Evolutionary conservation across 2,329 filamentous ascomycete genomes (phyloP).

Genomic region (Trichophyton benhamiae): DNA sequence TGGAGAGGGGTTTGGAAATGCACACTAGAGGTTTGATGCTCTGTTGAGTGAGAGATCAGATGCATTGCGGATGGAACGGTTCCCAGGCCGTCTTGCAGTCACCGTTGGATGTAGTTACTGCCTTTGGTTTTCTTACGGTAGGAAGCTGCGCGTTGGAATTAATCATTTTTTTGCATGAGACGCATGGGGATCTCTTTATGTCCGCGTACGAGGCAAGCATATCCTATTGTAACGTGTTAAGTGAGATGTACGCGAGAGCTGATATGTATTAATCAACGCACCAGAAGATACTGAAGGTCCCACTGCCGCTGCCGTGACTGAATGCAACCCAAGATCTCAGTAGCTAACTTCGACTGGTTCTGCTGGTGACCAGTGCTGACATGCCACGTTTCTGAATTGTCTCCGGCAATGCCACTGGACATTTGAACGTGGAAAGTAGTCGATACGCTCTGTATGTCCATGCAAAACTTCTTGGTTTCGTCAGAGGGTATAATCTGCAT

Average conservation of each 20-base stretch:
- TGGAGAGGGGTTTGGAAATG: background rate
- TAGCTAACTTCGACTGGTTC: constrained; percentile 25
- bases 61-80: constrained; percentile 25
- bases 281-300: constrained; percentile 29
- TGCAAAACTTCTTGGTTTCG: constrained; percentile 15
- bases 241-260: background rate
- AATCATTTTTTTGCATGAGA: constrained; percentile 28
- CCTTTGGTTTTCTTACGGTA: constrained; percentile 23
- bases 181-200: constrained; percentile 29
- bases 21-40: background rate
- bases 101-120: constrained; percentile 12
- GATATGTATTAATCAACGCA: constrained; percentile 13
- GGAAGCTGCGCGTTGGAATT: constrained; percentile 30
- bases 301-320: constrained; percentile 27
- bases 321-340: constrained; percentile 24
- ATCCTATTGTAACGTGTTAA: constrained; percentile 21
- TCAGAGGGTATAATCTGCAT: constrained; percentile 17
- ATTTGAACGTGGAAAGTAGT: constrained; percentile 25
- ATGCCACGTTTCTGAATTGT: constrained; percentile 21
- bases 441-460: constrained; percentile 24
- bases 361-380: constrained; percentile 18
- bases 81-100: constrained; percentile 21
- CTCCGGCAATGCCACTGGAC: constrained; percentile 12
- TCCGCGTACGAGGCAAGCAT: constrained; percentile 33
- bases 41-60: constrained; percentile 9